A percentile compares a stretch with the other conserved stretches of the same genome.
These are phyloP conservation scores for Anacardium occidentale DNA, from an alignment of 345 rosid genomes.

Conservation along the genomic window DNA sequence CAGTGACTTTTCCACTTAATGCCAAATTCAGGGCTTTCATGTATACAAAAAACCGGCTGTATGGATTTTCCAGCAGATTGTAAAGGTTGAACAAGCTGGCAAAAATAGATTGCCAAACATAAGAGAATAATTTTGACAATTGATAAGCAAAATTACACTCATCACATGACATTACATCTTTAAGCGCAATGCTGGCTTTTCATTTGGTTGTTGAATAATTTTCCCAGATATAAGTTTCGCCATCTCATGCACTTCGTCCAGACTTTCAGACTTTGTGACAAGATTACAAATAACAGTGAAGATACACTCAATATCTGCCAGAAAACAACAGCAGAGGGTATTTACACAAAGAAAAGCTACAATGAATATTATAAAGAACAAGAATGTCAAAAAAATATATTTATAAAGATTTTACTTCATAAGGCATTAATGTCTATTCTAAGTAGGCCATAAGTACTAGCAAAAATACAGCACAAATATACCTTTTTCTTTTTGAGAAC, in stretches of 20 bases:
- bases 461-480: background rate
- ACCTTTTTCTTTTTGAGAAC: background rate
- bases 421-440: background rate
- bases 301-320: conserved; percentile 86
- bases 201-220: conserved; percentile 74
- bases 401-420: background rate
- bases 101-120: conserved; percentile 23
- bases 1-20: conserved; percentile 72
- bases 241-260: conserved; percentile 73
- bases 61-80: conserved; percentile 68
- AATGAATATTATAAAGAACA: background rate
- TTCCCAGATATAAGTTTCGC: conserved; percentile 69
- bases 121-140: conserved; percentile 16
- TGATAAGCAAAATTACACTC: conserved; percentile 6
- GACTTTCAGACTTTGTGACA: conserved; percentile 56
- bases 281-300: conserved; percentile 93
- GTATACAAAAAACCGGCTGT: conserved; percentile 74
- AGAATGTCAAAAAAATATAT: background rate
- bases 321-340: conserved; percentile 1
- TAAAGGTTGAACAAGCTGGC: conserved; percentile 90
- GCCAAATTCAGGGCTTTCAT: conserved; percentile 74
- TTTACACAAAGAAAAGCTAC: background rate
- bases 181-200: conserved; percentile 81
- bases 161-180: conserved; percentile 59
- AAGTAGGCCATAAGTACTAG: background rate